Evolutionary conservation across 2,329 filamentous ascomycete species (phyloP).

Genomic region (Pseudogymnoascus verrucosus): DNA sequence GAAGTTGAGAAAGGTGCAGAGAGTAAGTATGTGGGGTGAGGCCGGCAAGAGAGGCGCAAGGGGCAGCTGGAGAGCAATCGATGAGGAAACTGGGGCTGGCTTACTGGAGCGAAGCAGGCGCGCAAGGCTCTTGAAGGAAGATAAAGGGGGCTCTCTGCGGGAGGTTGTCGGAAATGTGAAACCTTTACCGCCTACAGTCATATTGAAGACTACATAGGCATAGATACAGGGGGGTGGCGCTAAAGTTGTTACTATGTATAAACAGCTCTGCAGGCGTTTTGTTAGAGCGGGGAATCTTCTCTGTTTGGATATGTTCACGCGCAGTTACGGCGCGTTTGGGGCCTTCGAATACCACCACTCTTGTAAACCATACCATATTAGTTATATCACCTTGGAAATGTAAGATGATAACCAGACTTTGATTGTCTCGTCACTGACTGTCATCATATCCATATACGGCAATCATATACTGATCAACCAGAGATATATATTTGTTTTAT

Average conservation of each 20-base stretch:
- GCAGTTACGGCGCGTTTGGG: neutral
- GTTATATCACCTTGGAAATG: conserved; percentile 4
- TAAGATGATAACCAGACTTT: neutral
- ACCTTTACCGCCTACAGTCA: conserved; percentile 2
- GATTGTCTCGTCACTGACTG: neutral
- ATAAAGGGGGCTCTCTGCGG: neutral
- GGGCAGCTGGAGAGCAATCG: conserved; percentile 17
- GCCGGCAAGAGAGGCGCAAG: conserved; percentile 21
- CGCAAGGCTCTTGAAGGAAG: conserved; percentile 14
- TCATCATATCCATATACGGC: neutral
- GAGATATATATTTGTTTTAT: neutral
- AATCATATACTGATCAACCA: neutral
- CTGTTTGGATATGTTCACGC: neutral
- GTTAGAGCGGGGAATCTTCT: neutral
- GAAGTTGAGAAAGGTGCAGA: conserved; percentile 77
- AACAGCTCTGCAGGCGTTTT: conserved; percentile 4
- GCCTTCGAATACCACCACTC: conserved; percentile 5
- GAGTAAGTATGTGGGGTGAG: conserved; percentile 67
- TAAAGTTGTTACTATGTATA: conserved; percentile 3
- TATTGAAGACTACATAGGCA: neutral
- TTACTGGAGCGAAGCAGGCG: conserved; percentile 21
- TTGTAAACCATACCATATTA: conserved; percentile 4
- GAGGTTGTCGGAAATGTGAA: conserved; percentile 4
- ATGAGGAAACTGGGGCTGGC: conserved; percentile 13
- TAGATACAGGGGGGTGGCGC: neutral